A percentile compares a stretch with the other conserved stretches of the same genome.
phyloP scores from a whole-genome alignment of 345 rosid genomes.

The Erodium maritimum region DNA sequence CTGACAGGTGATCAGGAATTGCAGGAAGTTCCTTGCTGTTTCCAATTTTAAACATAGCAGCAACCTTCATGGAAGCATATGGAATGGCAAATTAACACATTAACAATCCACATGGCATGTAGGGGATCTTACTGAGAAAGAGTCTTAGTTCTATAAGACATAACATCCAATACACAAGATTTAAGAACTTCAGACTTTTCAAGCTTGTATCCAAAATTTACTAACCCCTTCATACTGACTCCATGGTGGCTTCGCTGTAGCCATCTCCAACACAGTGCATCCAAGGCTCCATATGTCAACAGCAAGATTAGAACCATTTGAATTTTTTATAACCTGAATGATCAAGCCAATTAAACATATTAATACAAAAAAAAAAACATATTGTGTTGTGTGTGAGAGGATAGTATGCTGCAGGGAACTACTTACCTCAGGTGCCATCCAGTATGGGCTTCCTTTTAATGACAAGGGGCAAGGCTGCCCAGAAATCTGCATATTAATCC shows the following conservation, averaged over 20 bases:
- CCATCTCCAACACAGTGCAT: constrained; percentile 79
- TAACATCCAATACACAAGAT: too few relatives aligned
- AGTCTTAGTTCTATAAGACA: background rate
- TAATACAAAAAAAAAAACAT: background rate
- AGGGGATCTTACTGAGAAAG: background rate
- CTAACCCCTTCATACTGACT: constrained; percentile 76
- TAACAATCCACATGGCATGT: background rate
- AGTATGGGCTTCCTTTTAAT: constrained; percentile 75
- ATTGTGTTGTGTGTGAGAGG: constrained; percentile 1
- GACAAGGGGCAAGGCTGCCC: constrained; percentile 74
- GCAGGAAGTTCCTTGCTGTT: constrained; percentile 66
- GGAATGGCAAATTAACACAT: background rate
- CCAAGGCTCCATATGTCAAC: constrained; percentile 90
- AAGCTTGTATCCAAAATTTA: constrained; percentile 2
- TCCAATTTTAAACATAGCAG: constrained; percentile 75
- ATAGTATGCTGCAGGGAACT: constrained; percentile 2
- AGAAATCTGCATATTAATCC: constrained; percentile 35
- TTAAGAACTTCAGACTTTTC: background rate
- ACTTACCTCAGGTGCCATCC: constrained; percentile 86
- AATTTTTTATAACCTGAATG: constrained; percentile 49
- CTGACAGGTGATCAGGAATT: constrained; percentile 56
- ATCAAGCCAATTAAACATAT: background rate
- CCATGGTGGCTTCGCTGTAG: constrained; percentile 79
- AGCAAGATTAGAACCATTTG: constrained; percentile 53
- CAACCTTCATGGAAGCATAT: constrained; percentile 21